Evolutionary conservation across 352 stramenopile species (phyloP), one percentile per base, ranked within the genome.

Genomic region (Globisporangium recalcitrans): DNA sequence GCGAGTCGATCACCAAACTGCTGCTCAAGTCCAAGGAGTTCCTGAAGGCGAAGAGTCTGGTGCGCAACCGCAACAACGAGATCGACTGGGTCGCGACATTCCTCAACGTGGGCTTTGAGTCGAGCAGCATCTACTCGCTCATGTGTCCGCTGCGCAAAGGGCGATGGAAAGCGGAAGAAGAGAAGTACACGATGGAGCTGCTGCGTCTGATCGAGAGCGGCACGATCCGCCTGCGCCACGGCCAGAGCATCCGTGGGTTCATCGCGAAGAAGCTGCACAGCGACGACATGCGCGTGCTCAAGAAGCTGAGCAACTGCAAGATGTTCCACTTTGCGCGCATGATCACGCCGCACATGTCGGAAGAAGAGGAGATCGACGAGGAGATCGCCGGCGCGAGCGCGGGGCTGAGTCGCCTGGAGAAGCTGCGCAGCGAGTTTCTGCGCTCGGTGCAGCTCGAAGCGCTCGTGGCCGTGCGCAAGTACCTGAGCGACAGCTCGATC

Each of bases 241-340:
- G 80, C 29, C 79, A 91, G 66, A 89, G 75, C 53, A 82, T 92
- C 49, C 83, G 83, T 7, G 73, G 73, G 0, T 92, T 87, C 65
- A 76, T 92, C 51, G 78, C 80, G 32, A 80, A 90, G 57, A 90
- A 87, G 58, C 67, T 91, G 29, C 81, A 93, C 66, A 91, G 81
- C 42, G 81, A 92, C 49, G 80, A 90, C 63, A 90, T 92, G 83
- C 83, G 83, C 19, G 83, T 91, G 58, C 73, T 92, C 52, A 92
- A 93, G 70, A 93, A 93, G 67, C 65, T 93, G 7, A 88, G 74
- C 74, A 93, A 91, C 58, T 93, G 79, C 68, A 87, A 88, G 64
- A 76, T 82, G 61, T 93, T 89, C 51, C 77, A 84, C 66, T 90
- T 92, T 68, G 74, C 77, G 2, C 78, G 82, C 10, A 24, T 60